Evolutionary conservation across 2,329 filamentous ascomycete species (phyloP).

Genomic region (Talaromyces piceae): DNA sequence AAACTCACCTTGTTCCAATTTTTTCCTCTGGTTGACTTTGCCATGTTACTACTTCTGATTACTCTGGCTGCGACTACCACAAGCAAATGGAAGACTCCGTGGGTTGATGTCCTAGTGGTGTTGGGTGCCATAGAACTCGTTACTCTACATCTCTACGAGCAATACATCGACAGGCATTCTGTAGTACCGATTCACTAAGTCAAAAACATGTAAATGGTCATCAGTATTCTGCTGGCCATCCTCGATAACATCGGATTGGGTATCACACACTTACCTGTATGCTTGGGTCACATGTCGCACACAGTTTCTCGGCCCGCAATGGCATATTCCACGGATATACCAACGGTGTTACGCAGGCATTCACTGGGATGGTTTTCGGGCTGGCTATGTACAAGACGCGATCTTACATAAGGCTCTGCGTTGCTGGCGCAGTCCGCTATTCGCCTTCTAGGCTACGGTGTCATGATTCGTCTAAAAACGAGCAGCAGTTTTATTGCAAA

Average conservation of each 20-base stretch:
- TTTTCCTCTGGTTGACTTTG: constrained; percentile 32
- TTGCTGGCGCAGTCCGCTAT: constrained; percentile 36
- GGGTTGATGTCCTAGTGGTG: constrained; percentile 39
- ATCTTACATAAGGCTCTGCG: constrained; percentile 42
- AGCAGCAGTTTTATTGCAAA: constrained; percentile 38
- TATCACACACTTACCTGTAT: constrained; percentile 44
- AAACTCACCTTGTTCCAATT: constrained; percentile 21
- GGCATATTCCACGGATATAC: constrained; percentile 39
- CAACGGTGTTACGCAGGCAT: constrained; percentile 37
- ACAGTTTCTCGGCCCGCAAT: constrained; percentile 32
- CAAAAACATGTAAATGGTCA: constrained; percentile 35
- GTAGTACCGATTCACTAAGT: constrained; percentile 43
- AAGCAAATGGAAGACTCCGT: constrained; percentile 39
- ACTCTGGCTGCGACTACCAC: constrained; percentile 38
- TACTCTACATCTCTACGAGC: constrained; percentile 43
- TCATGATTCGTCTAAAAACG: constrained; percentile 45
- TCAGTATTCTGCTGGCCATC: constrained; percentile 34
- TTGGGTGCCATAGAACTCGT: constrained; percentile 37
- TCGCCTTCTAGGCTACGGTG: constrained; percentile 42
- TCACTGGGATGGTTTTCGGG: constrained; percentile 36
- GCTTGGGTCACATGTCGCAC: constrained; percentile 40
- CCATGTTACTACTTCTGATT: constrained; percentile 42
- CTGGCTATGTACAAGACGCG: constrained; percentile 36
- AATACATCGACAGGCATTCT: constrained; percentile 37
- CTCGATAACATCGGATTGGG: constrained; percentile 40